These are phyloP conservation scores for Rhododendron williamsianum DNA, from an alignment of 148 eudicot species.

Conservation along the genomic window DNA sequence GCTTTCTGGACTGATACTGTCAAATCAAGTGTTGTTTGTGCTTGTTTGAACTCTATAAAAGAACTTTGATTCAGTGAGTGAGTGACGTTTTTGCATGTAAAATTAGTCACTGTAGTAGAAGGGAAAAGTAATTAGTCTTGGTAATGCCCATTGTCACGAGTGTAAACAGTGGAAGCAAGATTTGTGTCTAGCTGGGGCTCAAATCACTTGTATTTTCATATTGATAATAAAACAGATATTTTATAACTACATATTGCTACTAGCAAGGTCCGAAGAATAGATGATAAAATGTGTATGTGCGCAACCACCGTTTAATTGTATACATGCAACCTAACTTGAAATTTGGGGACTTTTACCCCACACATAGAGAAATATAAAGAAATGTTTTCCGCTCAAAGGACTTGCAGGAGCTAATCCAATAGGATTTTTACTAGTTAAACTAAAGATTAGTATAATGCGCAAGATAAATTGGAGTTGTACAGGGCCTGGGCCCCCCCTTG, in stretches of 20 bases:
- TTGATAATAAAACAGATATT: not conserved
- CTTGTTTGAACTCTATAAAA: not conserved
- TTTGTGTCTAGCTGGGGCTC: not conserved
- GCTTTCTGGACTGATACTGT: not conserved
- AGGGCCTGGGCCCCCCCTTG: not conserved
- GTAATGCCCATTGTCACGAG: not conserved
- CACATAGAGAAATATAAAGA: no score
- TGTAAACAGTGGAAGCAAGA: not conserved
- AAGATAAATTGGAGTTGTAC: not conserved
- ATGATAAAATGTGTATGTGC: no score
- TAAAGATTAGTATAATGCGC: not conserved
- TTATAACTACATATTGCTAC: no score
- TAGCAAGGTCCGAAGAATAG: not conserved
- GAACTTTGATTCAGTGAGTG: not conserved
- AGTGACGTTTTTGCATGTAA: not conserved
- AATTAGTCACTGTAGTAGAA: not conserved
- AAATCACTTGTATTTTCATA: not conserved
- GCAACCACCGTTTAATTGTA: no score
- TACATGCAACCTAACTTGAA: no score
- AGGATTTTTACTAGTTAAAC: no score
- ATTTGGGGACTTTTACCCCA: no score
- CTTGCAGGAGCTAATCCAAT: no score
- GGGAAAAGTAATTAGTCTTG: not conserved
- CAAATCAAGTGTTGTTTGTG: not conserved
- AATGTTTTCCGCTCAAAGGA: no score